Conservation (phyloP, 495 filamentous ascomycete genomes). For the Penicillium chermesinum region DNA sequence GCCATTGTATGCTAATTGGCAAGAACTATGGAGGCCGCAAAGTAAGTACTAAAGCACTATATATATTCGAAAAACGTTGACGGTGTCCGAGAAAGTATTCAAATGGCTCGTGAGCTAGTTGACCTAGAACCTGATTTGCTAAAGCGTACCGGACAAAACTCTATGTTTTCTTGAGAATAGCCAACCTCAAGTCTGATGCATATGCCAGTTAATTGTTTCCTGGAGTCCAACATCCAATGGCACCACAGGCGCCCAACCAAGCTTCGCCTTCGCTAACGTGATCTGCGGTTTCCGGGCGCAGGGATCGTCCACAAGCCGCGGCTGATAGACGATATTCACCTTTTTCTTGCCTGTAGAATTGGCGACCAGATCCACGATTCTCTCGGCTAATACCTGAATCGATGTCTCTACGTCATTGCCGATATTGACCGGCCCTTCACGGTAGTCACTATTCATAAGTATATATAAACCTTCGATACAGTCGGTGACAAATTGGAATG, state of each 20-base stretch:
- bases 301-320: slow-evolving; percentile 10
- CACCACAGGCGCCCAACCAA: slow-evolving; percentile 13
- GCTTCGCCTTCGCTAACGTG: slow-evolving; percentile 6
- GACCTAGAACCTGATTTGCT: too few species aligned
- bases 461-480: slow-evolving; percentile 13
- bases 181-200: too few species aligned
- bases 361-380: slow-evolving; percentile 8
- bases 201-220: slow-evolving; percentile 20
- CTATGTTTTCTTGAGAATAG: too few species aligned
- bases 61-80: too few species aligned
- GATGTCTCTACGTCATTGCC: slow-evolving; percentile 18
- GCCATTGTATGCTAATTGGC: too few species aligned
- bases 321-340: slow-evolving; percentile 8
- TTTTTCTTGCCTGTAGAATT: too few species aligned
- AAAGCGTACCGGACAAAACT: too few species aligned
- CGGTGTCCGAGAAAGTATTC: too few species aligned
- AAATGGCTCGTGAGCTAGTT: too few species aligned
- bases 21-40: too few species aligned
- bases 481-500: slow-evolving; percentile 19
- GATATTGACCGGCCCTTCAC: slow-evolving; percentile 16
- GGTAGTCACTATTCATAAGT: slow-evolving; percentile 17
- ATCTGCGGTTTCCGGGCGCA: slow-evolving; percentile 9
- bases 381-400: slow-evolving; percentile 11
- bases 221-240: slow-evolving; percentile 10
- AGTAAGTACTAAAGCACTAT: too few species aligned